Percentiles rank a stretch among this genome's conserved stretches.
Conservation (phyloP, 352 stramenopile genomes). For the Globisporangium polare region DNA sequence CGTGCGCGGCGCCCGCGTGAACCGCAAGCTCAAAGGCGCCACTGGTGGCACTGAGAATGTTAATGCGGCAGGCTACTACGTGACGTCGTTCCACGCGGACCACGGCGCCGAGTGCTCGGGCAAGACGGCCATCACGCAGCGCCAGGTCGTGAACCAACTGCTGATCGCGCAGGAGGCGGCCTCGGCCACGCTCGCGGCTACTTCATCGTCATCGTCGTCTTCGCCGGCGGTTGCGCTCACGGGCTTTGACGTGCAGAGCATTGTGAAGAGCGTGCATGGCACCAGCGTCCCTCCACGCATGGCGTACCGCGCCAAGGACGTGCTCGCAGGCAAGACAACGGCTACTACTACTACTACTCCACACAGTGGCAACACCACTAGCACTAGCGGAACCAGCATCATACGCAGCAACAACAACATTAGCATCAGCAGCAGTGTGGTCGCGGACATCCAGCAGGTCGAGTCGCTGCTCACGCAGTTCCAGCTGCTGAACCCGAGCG, state of each 20-base stretch:
- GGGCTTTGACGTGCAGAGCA: constrained; percentile 23
- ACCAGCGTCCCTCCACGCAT: constrained; percentile 34
- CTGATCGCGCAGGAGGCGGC: background rate
- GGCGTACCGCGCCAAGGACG: constrained; percentile 23
- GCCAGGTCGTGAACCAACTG: constrained; percentile 23
- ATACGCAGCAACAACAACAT: background rate
- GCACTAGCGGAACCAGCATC: background rate
- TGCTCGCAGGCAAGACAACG: constrained; percentile 15
- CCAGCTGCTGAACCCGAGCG: constrained; percentile 31
- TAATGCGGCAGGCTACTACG: constrained; percentile 13
- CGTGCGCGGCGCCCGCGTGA: constrained; percentile 16
- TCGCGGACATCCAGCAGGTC: constrained; percentile 31
- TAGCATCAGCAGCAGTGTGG: background rate
- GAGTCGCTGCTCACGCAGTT: constrained; percentile 45
- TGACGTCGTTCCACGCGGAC: constrained; percentile 31
- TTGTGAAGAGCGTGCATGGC: constrained; percentile 35
- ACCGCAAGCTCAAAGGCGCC: background rate
- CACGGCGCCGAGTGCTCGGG: constrained; percentile 32
- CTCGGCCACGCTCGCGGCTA: background rate
- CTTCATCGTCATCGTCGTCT: background rate
- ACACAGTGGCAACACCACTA: background rate
- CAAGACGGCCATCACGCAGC: constrained; percentile 28
- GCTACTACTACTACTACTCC: background rate
- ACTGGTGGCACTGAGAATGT: background rate
- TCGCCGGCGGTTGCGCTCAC: constrained; percentile 15